Evolutionary conservation across 768 basidiomycete genomes (phyloP).

Genomic region (Chalciporus piperatus): DNA sequence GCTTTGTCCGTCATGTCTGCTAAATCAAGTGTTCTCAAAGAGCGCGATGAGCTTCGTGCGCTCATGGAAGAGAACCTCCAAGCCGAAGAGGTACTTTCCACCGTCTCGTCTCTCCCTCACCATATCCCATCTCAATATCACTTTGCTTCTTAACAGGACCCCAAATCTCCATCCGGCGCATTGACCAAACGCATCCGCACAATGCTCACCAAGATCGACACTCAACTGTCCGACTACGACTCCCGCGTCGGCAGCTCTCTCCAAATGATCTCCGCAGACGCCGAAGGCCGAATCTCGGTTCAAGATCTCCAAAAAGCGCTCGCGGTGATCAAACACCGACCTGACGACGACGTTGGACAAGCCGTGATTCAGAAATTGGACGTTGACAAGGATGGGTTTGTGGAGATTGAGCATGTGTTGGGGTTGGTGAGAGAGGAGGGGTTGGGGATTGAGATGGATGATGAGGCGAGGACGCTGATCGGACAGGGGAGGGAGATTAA

Average conservation of each 20-base stretch:
- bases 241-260: slow-evolving; percentile 78
- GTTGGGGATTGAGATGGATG: slow-evolving; percentile 78
- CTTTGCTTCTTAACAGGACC: slow-evolving; percentile 45
- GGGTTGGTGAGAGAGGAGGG: slow-evolving; percentile 87
- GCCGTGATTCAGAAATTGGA: slow-evolving; percentile 91
- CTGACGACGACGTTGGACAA: slow-evolving; percentile 84
- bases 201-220: slow-evolving; percentile 95
- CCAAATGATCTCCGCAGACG: slow-evolving; percentile 82
- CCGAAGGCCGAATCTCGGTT: slow-evolving; percentile 86
- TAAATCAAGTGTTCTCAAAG: slow-evolving; percentile 92
- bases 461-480: slow-evolving; percentile 78
- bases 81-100: slow-evolving; percentile 68
- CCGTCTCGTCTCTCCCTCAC: neutral
- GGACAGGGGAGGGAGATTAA: slow-evolving; percentile 83
- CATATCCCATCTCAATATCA: slow-evolving; percentile 1
- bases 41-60: slow-evolving; percentile 84
- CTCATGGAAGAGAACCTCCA: slow-evolving; percentile 94
- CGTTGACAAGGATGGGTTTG: slow-evolving; percentile 93
- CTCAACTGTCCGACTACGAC: slow-evolving; percentile 91
- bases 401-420: slow-evolving; percentile 92
- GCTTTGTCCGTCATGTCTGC: slow-evolving; percentile 89
- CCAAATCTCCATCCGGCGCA: slow-evolving; percentile 78
- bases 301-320: slow-evolving; percentile 88
- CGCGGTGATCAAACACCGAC: slow-evolving; percentile 89
- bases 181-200: slow-evolving; percentile 92